These are phyloP conservation scores for Talaromyces stipitatus DNA, from an alignment of 495 filamentous ascomycete genomes.

Conservation along the genomic window DNA sequence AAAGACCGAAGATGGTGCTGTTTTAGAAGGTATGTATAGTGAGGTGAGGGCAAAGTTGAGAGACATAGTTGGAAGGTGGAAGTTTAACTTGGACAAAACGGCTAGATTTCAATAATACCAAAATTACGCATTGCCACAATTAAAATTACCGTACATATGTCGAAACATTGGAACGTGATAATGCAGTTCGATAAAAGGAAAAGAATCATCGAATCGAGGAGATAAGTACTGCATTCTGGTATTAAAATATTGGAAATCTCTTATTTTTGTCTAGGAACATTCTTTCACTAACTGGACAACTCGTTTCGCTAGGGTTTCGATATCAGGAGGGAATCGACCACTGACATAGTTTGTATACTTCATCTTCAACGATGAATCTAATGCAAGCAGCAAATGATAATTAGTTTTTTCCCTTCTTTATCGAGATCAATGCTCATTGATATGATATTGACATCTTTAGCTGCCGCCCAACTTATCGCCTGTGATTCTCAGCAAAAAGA, in stretches of 20 bases:
- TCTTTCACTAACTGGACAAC: constrained; percentile 34
- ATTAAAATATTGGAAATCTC: background rate
- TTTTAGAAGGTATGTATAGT: background rate
- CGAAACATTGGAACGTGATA: background rate
- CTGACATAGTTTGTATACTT: constrained; percentile 47
- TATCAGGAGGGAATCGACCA: constrained; percentile 43
- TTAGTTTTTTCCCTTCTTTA: too few species aligned
- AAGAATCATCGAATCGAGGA: too few species aligned
- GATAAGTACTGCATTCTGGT: too few species aligned
- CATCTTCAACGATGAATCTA: constrained; percentile 45
- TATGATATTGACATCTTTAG: too few species aligned
- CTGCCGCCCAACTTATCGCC: too few species aligned
- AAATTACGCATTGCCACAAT: background rate
- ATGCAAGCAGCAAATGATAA: background rate
- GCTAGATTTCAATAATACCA: background rate
- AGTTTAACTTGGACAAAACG: background rate
- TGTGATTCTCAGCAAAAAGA: too few species aligned
- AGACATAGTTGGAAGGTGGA: background rate
- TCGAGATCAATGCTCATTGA: too few species aligned
- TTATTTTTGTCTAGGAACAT: background rate
- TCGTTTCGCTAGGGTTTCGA: constrained; percentile 35
- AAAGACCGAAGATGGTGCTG: background rate
- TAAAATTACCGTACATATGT: background rate
- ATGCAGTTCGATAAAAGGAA: background rate
- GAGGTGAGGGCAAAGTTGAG: background rate